Evolutionary conservation across 768 basidiomycete genomes (phyloP).

Genomic region (Chalciporus chontae): DNA sequence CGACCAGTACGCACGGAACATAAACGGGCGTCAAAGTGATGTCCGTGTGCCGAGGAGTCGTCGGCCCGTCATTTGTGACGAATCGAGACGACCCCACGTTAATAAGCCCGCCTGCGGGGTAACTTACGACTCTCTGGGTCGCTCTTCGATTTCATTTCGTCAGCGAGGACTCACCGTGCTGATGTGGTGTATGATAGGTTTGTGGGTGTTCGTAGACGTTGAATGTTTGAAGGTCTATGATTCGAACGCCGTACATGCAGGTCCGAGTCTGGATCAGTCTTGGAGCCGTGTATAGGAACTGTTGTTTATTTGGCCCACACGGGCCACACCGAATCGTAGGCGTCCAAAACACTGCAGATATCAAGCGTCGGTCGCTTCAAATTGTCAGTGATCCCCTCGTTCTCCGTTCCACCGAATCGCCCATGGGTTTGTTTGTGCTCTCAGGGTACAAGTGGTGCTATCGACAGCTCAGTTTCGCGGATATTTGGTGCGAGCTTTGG

Average conservation of each 20-base stretch:
- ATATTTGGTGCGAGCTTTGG: no score
- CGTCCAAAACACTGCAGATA: no score
- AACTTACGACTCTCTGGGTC: conserved; percentile 23
- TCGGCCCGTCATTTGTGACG: conserved; percentile 11
- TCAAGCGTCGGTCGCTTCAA: no score
- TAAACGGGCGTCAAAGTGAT: conserved; percentile 16
- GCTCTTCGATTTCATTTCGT: not conserved
- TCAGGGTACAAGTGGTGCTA: no score
- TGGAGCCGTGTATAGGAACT: not conserved
- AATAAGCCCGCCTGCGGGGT: conserved; percentile 13
- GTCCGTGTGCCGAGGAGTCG: conserved; percentile 23
- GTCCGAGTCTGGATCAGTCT: not conserved
- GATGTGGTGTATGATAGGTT: conserved; percentile 7
- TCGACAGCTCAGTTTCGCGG: no score
- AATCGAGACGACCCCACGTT: conserved; percentile 10
- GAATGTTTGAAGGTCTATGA: conserved; percentile 28
- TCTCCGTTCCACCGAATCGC: no score
- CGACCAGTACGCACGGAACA: conserved; percentile 13
- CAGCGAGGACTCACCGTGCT: not conserved
- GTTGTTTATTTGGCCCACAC: no score
- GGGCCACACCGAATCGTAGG: no score
- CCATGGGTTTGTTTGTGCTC: no score
- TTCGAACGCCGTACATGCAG: conserved; percentile 9
- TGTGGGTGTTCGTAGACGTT: conserved; percentile 16
- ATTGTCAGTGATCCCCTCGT: no score